Base-by-base conservation (phyloP, 1,139 yeast species). In the Taiozyma sp. region DNA sequence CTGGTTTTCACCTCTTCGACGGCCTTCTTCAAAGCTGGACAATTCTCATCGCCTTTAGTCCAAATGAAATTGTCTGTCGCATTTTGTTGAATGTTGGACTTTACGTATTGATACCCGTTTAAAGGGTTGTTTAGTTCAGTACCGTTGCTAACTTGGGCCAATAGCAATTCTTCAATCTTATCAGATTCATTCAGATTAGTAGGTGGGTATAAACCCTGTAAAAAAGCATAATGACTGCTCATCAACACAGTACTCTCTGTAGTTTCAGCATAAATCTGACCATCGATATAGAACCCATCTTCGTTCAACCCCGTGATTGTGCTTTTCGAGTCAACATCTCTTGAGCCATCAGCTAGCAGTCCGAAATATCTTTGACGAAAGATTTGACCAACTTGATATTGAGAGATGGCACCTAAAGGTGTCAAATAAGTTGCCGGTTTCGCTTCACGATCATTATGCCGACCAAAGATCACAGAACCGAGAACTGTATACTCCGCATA, bases 121-220 rank as follows among this genome's bases (percentile, higher is more conserved):
- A 71, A 57, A 9, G 79, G 78, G 46, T 65, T 65, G 39, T 59
- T 64, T 27, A 68, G 59, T 12, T 57, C 55, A 23, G 74, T 55
- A n/a, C 78, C 79, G 56, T 74, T 73, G 48, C 72, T 55, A 49
- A 74, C 53, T 22, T 55, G 54, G 27, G 69, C 59, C 34, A 68
- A 61, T 4, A 57, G 56, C 10, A 56, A 61, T 23, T 63, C 58
- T n/a, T 56, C 56, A 30, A 54, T 48, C 30, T 54, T 60, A 2
- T 68, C 57, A 13, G 53, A 51, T 9, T 61, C 65, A 19, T 57
- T 63, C 24, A 63, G 65, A 23, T 60, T 56, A 9, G 68, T 61
- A 24, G 78, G 75, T 14, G 79, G 79, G 55, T 71, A 75, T 34
- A 75, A 58, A 34, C 79, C 79, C 58, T 75, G 79, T 45, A 74